Evolutionary conservation across 164 flowering plant genomes (phyloP).

Genomic region (Tetrastigma voinierianum): DNA sequence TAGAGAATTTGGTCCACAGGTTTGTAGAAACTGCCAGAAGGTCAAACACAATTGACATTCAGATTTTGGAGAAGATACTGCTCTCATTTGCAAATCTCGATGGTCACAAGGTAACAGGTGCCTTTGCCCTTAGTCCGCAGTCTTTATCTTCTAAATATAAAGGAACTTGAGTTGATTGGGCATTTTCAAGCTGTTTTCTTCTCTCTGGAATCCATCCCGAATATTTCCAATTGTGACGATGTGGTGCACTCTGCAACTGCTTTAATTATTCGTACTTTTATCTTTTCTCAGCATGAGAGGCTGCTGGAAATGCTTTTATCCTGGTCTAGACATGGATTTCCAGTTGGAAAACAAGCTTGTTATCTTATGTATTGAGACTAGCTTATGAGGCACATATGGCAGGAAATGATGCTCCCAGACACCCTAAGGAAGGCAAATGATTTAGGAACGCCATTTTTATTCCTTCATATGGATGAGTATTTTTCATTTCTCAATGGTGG

Average conservation of each 20-base stretch:
- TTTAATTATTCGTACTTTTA: constrained; percentile 30
- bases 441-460: constrained; percentile 28
- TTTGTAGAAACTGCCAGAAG: constrained; percentile 22
- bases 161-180: constrained; percentile 30
- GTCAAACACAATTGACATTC: constrained; percentile 36
- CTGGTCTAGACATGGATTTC: constrained; percentile 42
- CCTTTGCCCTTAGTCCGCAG: constrained; percentile 20
- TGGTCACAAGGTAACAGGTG: not conserved
- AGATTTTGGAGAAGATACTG: constrained; percentile 35
- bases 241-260: constrained; percentile 43
- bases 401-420: constrained; percentile 2
- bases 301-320: constrained; percentile 36
- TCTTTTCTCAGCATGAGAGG: constrained; percentile 33
- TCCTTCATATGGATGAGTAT: constrained; percentile 32
- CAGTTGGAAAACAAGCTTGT: constrained; percentile 38
- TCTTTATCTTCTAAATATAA: constrained; percentile 32
- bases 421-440: constrained; percentile 2
- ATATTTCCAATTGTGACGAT: constrained; percentile 25
- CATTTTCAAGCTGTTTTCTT: constrained; percentile 32
- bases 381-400: constrained; percentile 33
- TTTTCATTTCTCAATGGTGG: constrained; percentile 22
- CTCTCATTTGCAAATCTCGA: constrained; percentile 18
- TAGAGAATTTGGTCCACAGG: constrained; percentile 25
- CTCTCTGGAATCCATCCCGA: constrained; percentile 16
- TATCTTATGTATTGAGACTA: constrained; percentile 47